Conservation (phyloP, 441 rosid species). For the Populus hybrid region DNA sequence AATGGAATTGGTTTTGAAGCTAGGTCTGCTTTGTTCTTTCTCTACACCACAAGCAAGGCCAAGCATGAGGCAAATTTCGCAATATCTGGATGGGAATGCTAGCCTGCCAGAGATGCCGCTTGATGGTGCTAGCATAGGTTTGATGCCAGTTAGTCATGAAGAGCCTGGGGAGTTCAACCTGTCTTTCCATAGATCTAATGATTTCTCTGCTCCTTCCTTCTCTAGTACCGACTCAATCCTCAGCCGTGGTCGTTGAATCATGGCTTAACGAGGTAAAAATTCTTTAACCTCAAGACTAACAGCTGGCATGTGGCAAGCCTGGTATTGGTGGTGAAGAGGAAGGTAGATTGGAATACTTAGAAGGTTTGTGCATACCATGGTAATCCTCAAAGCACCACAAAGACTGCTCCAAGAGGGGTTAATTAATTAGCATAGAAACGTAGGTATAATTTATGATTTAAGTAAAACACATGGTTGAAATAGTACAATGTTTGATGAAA, state of each 20-base stretch:
- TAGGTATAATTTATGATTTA: too few species aligned
- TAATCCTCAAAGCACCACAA: too few species aligned
- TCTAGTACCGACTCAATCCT: conserved; percentile 18
- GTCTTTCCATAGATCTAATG: not conserved
- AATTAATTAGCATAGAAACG: too few species aligned
- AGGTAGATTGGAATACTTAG: too few species aligned
- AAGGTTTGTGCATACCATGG: too few species aligned
- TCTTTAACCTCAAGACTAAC: too few species aligned
- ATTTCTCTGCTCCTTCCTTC: not conserved
- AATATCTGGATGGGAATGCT: conserved; percentile 40
- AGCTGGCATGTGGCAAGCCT: too few species aligned
- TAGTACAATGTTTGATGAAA: too few species aligned
- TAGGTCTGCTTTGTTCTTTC: conserved; percentile 51
- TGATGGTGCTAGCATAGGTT: conserved; percentile 25
- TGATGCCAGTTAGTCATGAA: not conserved
- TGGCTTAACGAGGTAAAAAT: too few species aligned
- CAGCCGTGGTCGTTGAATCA: conserved; percentile 14
- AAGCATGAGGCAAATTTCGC: conserved; percentile 43
- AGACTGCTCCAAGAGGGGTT: too few species aligned
- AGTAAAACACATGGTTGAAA: too few species aligned
- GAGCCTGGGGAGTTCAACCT: not conserved
- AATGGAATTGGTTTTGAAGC: conserved; percentile 51
- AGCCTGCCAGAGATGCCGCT: conserved; percentile 29
- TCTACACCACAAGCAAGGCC: conserved; percentile 39
- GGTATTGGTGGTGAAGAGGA: too few species aligned